Percentiles rank a stretch among this genome's conserved stretches.
Evolutionary conservation across 192 early-diverging fungal genomes (phyloP).

Genomic region (Kickxella alabastrina): DNA sequence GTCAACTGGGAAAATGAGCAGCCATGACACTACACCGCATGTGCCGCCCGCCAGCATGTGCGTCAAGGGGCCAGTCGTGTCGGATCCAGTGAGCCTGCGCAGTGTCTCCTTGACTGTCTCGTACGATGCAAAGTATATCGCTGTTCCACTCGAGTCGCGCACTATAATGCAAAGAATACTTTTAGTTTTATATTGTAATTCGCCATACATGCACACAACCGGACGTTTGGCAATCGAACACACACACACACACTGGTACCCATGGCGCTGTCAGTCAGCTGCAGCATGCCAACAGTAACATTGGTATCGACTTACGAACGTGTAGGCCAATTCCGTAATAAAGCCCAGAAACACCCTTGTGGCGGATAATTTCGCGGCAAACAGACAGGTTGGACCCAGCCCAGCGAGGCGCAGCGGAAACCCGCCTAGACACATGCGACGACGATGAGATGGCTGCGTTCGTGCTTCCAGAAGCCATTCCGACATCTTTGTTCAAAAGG

Average conservation of each 20-base stretch:
- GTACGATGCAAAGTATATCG: conserved; percentile 70
- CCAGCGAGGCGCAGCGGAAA: conserved; percentile 21
- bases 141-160: conserved; percentile 66
- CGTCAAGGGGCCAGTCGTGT: conserved; percentile 58
- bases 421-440: not conserved
- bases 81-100: conserved; percentile 38
- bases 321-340: conserved; percentile 47
- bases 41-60: conserved; percentile 74
- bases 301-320: conserved; percentile 50
- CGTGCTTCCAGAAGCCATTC: conserved; percentile 1
- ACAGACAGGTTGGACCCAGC: conserved; percentile 38
- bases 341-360: conserved; percentile 26
- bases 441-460: not conserved
- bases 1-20: conserved; percentile 75
- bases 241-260: not conserved
- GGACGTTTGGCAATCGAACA: not conserved
- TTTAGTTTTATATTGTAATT: too few relatives aligned
- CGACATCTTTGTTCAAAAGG: conserved; percentile 51
- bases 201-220: not conserved
- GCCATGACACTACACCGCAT: conserved; percentile 74
- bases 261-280: too few relatives aligned
- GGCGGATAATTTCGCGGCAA: conserved; percentile 36
- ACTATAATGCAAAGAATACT: conserved; percentile 14
- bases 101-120: conserved; percentile 55
- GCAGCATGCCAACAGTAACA: too few relatives aligned